phyloP scores from a whole-genome alignment of 768 basidiomycete species.

The Scleroderma citrinum region DNA sequence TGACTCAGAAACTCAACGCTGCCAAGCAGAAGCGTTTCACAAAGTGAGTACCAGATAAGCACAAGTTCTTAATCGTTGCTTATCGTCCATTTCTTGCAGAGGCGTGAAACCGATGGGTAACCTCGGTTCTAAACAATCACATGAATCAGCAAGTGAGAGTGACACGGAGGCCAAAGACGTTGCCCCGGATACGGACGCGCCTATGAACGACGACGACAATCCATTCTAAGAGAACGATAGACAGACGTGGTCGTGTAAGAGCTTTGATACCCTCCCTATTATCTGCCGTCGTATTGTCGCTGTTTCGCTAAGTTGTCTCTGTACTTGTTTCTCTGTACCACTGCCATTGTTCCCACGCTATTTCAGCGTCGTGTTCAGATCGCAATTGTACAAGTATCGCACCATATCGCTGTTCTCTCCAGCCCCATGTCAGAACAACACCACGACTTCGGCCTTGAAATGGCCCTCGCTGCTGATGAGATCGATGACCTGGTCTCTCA shows the following conservation, averaged over 20 bases:
- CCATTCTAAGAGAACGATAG: slow-evolving; percentile 46
- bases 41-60: slow-evolving; percentile 51
- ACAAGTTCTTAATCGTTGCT: slow-evolving; percentile 4
- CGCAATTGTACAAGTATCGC: neutral
- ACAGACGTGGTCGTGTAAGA: slow-evolving; percentile 21
- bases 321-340: slow-evolving; percentile 16
- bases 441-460: slow-evolving; percentile 4
- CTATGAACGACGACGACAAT: slow-evolving; percentile 57
- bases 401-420: too few species aligned
- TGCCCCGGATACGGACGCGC: slow-evolving; percentile 22
- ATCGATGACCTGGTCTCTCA: slow-evolving; percentile 28
- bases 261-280: slow-evolving; percentile 12
- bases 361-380: neutral
- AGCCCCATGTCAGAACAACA: slow-evolving; percentile 20
- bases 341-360: slow-evolving; percentile 22
- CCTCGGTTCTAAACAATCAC: slow-evolving; percentile 46
- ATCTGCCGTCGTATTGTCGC: slow-evolving; percentile 20
- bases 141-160: slow-evolving; percentile 29
- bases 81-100: slow-evolving; percentile 28
- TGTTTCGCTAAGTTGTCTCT: slow-evolving; percentile 6
- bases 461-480: slow-evolving; percentile 19
- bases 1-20: slow-evolving; percentile 85
- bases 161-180: slow-evolving; percentile 29
- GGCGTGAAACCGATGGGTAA: slow-evolving; percentile 54
- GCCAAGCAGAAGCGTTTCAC: slow-evolving; percentile 91